These are phyloP conservation scores for Epichloe uncinata DNA, from an alignment of 2,329 filamentous ascomycete species.

Conservation along the genomic window DNA sequence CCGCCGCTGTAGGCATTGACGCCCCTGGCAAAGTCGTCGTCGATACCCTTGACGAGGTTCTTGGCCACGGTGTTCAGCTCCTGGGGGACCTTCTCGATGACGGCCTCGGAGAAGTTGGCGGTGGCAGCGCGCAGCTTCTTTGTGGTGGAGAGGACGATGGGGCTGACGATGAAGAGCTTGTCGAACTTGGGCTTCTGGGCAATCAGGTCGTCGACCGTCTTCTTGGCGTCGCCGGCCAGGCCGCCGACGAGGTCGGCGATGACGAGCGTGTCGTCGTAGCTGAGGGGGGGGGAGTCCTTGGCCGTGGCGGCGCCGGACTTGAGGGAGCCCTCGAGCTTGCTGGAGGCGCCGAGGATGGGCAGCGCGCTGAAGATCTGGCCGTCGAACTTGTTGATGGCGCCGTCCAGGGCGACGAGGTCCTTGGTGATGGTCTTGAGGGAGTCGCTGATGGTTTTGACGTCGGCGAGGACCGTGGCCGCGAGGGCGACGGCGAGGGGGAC, in stretches of 20 bases:
- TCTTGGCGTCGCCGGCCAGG: constrained; percentile 24
- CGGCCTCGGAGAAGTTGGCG: constrained; percentile 21
- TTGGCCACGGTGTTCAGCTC: constrained; percentile 19
- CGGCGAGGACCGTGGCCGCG: constrained; percentile 15
- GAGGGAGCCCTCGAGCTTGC: constrained; percentile 25
- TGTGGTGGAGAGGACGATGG: constrained; percentile 28
- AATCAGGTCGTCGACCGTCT: constrained; percentile 24
- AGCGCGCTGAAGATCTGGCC: constrained; percentile 24
- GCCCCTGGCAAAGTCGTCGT: constrained; percentile 23
- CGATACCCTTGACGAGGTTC: constrained; percentile 23
- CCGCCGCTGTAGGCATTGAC: constrained; percentile 17
- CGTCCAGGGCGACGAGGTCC: constrained; percentile 20
- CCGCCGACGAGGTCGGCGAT: constrained; percentile 23
- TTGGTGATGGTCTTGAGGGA: constrained; percentile 26
- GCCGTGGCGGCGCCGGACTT: constrained; percentile 25
- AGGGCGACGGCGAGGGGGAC: constrained; percentile 15
- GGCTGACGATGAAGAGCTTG: constrained; percentile 25
- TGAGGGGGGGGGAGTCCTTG: constrained; percentile 22
- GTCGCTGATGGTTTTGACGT: constrained; percentile 18
- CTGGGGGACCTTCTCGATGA: constrained; percentile 29
- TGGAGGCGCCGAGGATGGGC: constrained; percentile 26
- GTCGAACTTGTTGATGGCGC: constrained; percentile 22
- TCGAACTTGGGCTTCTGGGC: constrained; percentile 30
- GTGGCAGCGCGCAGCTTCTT: constrained; percentile 26
- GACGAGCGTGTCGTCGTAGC: constrained; percentile 21